Base-by-base conservation (phyloP, 2,329 filamentous ascomycete species). In the Dactylellina sp. region DNA sequence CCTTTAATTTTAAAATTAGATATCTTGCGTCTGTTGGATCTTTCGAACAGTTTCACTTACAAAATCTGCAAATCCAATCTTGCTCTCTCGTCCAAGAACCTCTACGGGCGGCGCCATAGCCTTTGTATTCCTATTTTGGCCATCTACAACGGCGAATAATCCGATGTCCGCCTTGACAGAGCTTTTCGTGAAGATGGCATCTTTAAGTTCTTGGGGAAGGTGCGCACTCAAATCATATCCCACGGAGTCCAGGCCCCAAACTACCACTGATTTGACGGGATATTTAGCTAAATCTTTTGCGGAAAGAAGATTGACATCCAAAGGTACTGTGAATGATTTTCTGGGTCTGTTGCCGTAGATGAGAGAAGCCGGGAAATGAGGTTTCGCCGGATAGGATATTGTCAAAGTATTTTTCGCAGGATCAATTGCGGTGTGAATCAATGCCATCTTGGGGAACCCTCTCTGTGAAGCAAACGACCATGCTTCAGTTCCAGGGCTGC, bases 401-500 rank as follows among this genome's bases (percentile, higher is more conserved):
- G 60, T 74, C 18, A 76, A 59, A 14, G 39, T 61, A 20, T 76
- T 75, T 1, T 63, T 70, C n/a, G 57, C 44, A 1, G 70, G 55
- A 32, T 77, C 59, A n/a, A 89, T 81, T 76, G 88, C 84, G 0
- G 86, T 84, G 66, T 83, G 85, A 56, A 97, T 84, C 50, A 88
- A 89, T 6, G 91, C 89, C 57, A 98, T 84, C 44, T 85, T 85
- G 0, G 92, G 88, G 76, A 88, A 88, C 76, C 90, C 86, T 64
- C 90, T 83, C 79, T 89, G 87, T 0, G 91, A 92, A 80, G 92
- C 83, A 79, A 91, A 89, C 12, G 88, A 85, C 91, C 91, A 95
- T 22, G 82, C 81, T 76, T 84, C 84, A 52, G 71, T 81, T 79
- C 61, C 80, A 80, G 76, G 76, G 55, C 44, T 76, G 56, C 39